Conservation (phyloP, 2,329 filamentous ascomycete species). For the Chalara sp. region DNA sequence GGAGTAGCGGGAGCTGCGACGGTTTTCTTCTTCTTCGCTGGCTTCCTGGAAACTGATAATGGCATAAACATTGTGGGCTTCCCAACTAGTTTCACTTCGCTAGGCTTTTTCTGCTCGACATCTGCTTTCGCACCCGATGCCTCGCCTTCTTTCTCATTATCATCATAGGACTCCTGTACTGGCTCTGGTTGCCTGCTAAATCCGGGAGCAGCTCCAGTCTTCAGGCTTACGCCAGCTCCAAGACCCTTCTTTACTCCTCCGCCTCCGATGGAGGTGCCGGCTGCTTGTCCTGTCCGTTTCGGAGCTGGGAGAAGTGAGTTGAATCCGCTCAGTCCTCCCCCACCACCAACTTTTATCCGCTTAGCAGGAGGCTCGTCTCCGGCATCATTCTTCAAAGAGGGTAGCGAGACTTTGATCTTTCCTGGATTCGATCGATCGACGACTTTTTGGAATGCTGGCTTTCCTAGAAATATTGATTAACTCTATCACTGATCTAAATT, state of each 20-base stretch:
- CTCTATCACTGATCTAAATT: neutral
- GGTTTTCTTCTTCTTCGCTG: slow-evolving; percentile 55
- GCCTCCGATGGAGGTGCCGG: slow-evolving; percentile 28
- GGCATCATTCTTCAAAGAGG: slow-evolving; percentile 34
- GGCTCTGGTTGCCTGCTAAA: slow-evolving; percentile 57
- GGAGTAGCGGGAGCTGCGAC: slow-evolving; percentile 12
- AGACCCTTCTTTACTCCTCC: slow-evolving; percentile 22
- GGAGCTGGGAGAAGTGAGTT: slow-evolving; percentile 82
- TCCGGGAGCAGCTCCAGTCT: slow-evolving; percentile 75
- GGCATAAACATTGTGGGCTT: slow-evolving; percentile 87
- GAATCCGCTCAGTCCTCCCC: slow-evolving; percentile 69
- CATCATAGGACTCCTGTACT: slow-evolving; percentile 14
- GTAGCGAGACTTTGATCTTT: slow-evolving; percentile 78
- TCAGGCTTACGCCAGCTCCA: slow-evolving; percentile 61
- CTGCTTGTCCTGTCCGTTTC: slow-evolving; percentile 48
- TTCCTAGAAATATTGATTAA: slow-evolving; percentile 27
- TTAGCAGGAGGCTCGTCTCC: slow-evolving; percentile 61
- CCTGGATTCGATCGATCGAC: slow-evolving; percentile 74
- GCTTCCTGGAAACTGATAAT: slow-evolving; percentile 72
- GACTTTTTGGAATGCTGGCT: slow-evolving; percentile 69
- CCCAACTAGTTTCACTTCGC: slow-evolving; percentile 62
- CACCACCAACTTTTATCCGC: slow-evolving; percentile 51
- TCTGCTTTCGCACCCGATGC: slow-evolving; percentile 40
- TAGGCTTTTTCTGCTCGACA: slow-evolving; percentile 46
- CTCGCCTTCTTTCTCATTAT: slow-evolving; percentile 15